These are phyloP conservation scores for Isoetes taiwanensis DNA, from an alignment of 75 land plant species.

Conservation along the genomic window DNA sequence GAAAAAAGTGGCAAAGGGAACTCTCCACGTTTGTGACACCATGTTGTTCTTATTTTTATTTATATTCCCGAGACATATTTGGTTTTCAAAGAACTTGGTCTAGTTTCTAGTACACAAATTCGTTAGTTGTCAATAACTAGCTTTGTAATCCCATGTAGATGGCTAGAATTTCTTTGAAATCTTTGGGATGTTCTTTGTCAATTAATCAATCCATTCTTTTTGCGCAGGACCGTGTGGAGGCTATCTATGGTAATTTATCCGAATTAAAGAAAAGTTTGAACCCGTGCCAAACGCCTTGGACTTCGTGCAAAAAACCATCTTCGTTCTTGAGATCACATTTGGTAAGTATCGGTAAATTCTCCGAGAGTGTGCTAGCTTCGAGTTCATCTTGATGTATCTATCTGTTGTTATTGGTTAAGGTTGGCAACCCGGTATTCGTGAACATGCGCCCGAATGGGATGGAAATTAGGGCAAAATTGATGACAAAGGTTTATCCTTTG, in stretches of 20 bases:
- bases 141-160: too few species aligned
- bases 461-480: conserved; percentile 96
- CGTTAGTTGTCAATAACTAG: too few species aligned
- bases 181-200: too few species aligned
- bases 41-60: too few species aligned
- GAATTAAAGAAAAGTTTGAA: conserved; percentile 58
- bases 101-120: background rate
- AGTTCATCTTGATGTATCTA: conserved; percentile 6
- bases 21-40: too few species aligned
- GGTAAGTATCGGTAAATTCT: too few species aligned
- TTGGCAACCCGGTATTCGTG: conserved; percentile 84
- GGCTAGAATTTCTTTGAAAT: too few species aligned
- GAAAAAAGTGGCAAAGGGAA: conserved; percentile 77
- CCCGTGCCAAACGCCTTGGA: conserved; percentile 69
- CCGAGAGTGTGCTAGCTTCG: too few species aligned
- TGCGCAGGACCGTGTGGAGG: conserved; percentile 70
- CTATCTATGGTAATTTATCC: conserved; percentile 69
- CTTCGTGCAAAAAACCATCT: conserved; percentile 41
- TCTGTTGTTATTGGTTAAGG: too few species aligned
- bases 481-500: conserved; percentile 91
- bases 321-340: conserved; percentile 59
- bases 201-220: background rate
- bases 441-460: conserved; percentile 79
- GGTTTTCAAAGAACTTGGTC: too few species aligned
- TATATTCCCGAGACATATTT: too few species aligned